phyloP scores from a whole-genome alignment of 2,329 filamentous ascomycete species.

The Curvularia hawaiiensis region DNA sequence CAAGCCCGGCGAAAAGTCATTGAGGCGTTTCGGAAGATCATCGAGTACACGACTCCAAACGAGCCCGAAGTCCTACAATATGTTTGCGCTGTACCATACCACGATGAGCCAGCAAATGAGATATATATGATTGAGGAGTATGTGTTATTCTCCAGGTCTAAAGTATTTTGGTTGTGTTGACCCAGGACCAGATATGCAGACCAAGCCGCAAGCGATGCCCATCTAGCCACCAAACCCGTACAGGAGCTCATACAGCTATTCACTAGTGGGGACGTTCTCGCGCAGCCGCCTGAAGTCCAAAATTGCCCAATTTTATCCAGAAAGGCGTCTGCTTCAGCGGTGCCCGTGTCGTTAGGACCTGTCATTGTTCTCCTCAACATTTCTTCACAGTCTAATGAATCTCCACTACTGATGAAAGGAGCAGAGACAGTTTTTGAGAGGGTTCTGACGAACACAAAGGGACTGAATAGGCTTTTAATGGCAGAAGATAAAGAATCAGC shows the following conservation, averaged over 20 bases:
- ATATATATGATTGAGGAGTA: slow-evolving; percentile 38
- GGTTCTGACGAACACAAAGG: slow-evolving; percentile 11
- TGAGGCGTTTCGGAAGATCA: slow-evolving; percentile 32
- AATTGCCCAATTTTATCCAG: slow-evolving; percentile 13
- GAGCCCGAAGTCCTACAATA: slow-evolving; percentile 33
- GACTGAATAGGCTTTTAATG: slow-evolving; percentile 14
- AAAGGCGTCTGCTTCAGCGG: slow-evolving; percentile 5
- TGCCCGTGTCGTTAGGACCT: slow-evolving; percentile 11
- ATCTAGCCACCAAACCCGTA: slow-evolving; percentile 27
- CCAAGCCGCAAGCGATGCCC: slow-evolving; percentile 27
- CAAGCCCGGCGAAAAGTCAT: slow-evolving; percentile 22
- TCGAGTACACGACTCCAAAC: slow-evolving; percentile 25
- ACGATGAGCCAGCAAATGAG: slow-evolving; percentile 22
- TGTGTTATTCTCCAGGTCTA: neutral
- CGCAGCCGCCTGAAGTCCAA: slow-evolving; percentile 28
- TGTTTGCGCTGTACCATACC: slow-evolving; percentile 26
- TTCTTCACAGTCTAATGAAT: slow-evolving; percentile 13
- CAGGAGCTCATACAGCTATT: slow-evolving; percentile 32
- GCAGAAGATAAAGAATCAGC: slow-evolving; percentile 19
- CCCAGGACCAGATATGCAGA: slow-evolving; percentile 20
- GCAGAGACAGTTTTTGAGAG: slow-evolving; percentile 15
- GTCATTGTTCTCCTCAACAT: slow-evolving; percentile 26
- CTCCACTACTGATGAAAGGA: slow-evolving; percentile 7
- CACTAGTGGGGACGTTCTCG: slow-evolving; percentile 26
- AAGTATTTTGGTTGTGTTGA: neutral